Conservation (phyloP, 2,329 filamentous ascomycete species). For the Cercospora zeina region DNA sequence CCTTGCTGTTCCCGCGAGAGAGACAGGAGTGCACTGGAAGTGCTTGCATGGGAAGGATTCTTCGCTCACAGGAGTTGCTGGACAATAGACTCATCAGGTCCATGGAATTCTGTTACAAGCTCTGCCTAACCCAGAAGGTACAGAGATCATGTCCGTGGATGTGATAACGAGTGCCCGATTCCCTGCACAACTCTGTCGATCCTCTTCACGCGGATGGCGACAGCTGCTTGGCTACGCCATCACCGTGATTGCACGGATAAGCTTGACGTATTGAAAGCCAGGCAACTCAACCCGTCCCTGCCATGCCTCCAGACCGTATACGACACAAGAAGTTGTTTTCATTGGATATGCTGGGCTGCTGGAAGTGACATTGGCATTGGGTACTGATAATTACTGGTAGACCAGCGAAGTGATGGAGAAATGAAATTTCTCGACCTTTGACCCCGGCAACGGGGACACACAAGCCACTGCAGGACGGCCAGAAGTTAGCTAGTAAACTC, state of each 20-base stretch:
- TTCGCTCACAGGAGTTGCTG: background rate
- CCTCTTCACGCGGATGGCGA: background rate
- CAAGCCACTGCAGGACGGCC: background rate
- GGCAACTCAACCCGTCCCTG: background rate
- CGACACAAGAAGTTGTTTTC: background rate
- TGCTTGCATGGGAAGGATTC: background rate
- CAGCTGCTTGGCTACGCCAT: background rate
- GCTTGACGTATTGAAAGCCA: background rate
- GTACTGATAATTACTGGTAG: background rate
- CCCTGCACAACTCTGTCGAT: slow-evolving; percentile 10
- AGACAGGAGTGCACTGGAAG: background rate
- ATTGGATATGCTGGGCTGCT: background rate
- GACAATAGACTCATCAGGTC: background rate
- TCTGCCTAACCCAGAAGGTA: background rate
- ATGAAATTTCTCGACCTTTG: background rate
- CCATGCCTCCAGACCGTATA: background rate
- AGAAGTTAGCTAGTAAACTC: background rate
- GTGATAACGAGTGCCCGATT: background rate
- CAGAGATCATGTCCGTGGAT: slow-evolving; percentile 2
- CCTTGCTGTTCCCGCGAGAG: background rate
- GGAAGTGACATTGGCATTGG: background rate
- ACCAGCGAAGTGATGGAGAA: background rate
- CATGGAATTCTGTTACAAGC: background rate
- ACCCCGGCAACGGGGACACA: background rate
- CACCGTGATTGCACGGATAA: background rate